Evolutionary conservation across 331 rosid species (phyloP), one percentile per base, ranked within the genome.

Genomic region (Dryas integrifolia): DNA sequence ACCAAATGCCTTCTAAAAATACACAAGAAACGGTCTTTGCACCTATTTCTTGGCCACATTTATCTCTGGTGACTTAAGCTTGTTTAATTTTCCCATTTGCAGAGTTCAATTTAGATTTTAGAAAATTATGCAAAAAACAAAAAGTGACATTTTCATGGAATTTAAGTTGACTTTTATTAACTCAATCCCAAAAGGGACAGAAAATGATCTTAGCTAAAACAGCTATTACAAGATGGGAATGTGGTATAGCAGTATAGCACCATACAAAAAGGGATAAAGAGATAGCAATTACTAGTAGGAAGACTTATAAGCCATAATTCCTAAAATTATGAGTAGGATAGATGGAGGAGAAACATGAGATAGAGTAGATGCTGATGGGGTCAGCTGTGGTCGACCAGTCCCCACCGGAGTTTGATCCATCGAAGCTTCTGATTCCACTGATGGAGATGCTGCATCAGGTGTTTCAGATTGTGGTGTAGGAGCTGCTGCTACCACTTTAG

Each of bases 361-460:
- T 41, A 7, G 61, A 57, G 13, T 43, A 30, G 87, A 67, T 64
- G 72, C 50, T 52, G 90, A n/a, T 52, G 92, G 84, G 24, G 72
- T 81, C 50, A 80, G 49, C 47, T 77, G 72, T 45, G 88, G 87
- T 72, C 85, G 68, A 15, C 50, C 51, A n/a, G 57, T 80, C 45
- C 75, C 12, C 26, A 77, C 43, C 70, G 68, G 9, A 44, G 38
- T 59, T 64, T 8, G 18, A 30, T 30, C 35, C 57, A 76, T 15
- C 0, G 83, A 80, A 3, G 65, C 72, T 82, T 79, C 85, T 52
- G 72, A 38, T 66, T 81, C 78, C 26, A 16, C 52, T 10, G 85
- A 50, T 39, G 84, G 60, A 57, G 82, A 45, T 44, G 73, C 69
- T n/a, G 82, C 72, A 38, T 30, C 14, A 30, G 60, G 47, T 72